These are phyloP conservation scores for Mycena crocata DNA, from an alignment of 768 basidiomycete genomes.

Conservation along the genomic window DNA sequence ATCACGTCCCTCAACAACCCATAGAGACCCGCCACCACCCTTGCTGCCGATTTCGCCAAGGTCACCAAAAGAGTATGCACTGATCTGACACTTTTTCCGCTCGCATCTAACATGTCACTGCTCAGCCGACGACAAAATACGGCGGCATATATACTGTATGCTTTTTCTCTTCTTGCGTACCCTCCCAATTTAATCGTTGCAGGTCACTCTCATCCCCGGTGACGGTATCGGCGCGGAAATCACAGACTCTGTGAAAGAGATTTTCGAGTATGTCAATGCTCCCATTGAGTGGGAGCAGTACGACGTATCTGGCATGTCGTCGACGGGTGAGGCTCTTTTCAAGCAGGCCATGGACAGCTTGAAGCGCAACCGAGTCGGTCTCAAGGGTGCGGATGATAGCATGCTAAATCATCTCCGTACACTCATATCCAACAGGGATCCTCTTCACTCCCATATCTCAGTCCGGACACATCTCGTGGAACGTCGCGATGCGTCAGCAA, in stretches of 20 bases:
- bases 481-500: slow-evolving; percentile 99
- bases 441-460: slow-evolving; percentile 98
- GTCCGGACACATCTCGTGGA: slow-evolving; percentile 98
- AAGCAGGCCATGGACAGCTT: slow-evolving; percentile 98
- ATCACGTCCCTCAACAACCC: slow-evolving; percentile 21
- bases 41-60: slow-evolving; percentile 83
- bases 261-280: slow-evolving; percentile 96
- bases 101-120: slow-evolving; percentile 14
- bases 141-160: slow-evolving; percentile 92
- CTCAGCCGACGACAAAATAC: slow-evolving; percentile 88
- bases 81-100: slow-evolving; percentile 27
- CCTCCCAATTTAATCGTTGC: slow-evolving; percentile 40
- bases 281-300: slow-evolving; percentile 99
- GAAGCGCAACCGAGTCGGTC: slow-evolving; percentile 96
- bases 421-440: slow-evolving; percentile 71
- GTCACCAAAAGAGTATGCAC: slow-evolving; percentile 74
- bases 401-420: slow-evolving; percentile 15
- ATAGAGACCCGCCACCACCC: slow-evolving; percentile 79
- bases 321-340: slow-evolving; percentile 94
- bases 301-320: slow-evolving; percentile 96
- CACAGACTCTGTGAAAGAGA: slow-evolving; percentile 98
- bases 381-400: slow-evolving; percentile 79
- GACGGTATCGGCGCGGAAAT: slow-evolving; percentile 98
- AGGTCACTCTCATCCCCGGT: slow-evolving; percentile 98
- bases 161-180: slow-evolving; percentile 27